Evolutionary conservation across 768 basidiomycete species (phyloP).

Genomic region (Panellus pusillus): DNA sequence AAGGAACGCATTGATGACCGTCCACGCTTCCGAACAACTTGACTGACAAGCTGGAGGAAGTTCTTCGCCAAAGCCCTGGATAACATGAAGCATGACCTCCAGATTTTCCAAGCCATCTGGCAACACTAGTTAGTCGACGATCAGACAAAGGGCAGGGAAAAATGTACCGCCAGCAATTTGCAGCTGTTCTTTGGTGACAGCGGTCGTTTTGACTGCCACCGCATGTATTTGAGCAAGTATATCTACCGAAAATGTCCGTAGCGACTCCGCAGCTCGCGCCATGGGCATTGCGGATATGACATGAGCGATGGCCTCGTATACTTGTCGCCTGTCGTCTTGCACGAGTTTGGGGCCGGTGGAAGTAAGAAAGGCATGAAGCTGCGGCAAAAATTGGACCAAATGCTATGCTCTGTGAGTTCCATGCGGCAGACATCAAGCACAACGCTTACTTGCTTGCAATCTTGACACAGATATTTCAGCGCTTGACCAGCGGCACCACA

Average conservation of each 20-base stretch:
- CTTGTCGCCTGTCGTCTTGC: slow-evolving; percentile 87
- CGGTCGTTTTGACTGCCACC: slow-evolving; percentile 50
- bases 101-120: slow-evolving; percentile 88
- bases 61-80: slow-evolving; percentile 79
- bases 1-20: slow-evolving; percentile 78
- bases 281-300: slow-evolving; percentile 95
- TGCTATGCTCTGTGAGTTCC: slow-evolving; percentile 48
- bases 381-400: slow-evolving; percentile 87
- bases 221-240: slow-evolving; percentile 77
- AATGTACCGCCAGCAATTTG: slow-evolving; percentile 61
- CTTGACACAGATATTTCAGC: slow-evolving; percentile 94
- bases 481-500: slow-evolving; percentile 94
- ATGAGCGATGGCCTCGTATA: slow-evolving; percentile 94
- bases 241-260: slow-evolving; percentile 85
- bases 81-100: slow-evolving; percentile 85
- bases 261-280: slow-evolving; percentile 80
- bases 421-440: neutral
- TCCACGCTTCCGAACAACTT: slow-evolving; percentile 80
- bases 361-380: slow-evolving; percentile 84
- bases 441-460: slow-evolving; percentile 79
- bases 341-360: slow-evolving; percentile 75
- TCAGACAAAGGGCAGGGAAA: neutral
- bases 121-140: neutral
- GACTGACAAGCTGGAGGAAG: slow-evolving; percentile 78
- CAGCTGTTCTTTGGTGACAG: slow-evolving; percentile 70